A percentile compares a stretch with the other conserved stretches of the same genome.
phyloP scores from a whole-genome alignment of 2,329 filamentous ascomycete species.

The Talaromyces atroroseus region DNA sequence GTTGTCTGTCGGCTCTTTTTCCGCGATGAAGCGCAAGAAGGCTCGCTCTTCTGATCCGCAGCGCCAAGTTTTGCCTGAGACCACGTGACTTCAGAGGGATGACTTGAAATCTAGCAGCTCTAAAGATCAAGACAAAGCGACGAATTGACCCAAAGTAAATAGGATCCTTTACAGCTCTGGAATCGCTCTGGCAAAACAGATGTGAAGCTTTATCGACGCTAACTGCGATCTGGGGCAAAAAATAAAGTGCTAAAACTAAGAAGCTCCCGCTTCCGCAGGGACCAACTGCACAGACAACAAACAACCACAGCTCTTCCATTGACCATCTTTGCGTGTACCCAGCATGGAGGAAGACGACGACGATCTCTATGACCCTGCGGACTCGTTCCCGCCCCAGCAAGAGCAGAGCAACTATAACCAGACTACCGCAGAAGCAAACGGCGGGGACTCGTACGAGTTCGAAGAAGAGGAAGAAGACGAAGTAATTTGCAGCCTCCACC shows the following conservation, averaged over 20 bases:
- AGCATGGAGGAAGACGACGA: conserved; percentile 45
- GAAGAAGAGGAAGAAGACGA: conserved; percentile 37
- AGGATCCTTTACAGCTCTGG: background rate
- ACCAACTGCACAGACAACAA: background rate
- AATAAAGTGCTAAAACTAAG: conserved; percentile 7
- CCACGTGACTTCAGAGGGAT: conserved; percentile 7
- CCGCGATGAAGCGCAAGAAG: background rate
- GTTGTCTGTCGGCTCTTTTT: background rate
- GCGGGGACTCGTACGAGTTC: conserved; percentile 37
- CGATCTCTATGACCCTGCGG: conserved; percentile 42
- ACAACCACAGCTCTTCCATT: conserved; percentile 2
- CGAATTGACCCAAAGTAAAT: background rate
- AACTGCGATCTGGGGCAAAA: conserved; percentile 7
- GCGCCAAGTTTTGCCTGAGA: background rate
- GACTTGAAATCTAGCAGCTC: background rate
- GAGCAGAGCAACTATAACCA: conserved; percentile 23
- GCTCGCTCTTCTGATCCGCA: background rate
- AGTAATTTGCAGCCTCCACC: conserved; percentile 5
- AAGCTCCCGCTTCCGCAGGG: conserved; percentile 9
- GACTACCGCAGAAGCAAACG: conserved; percentile 31
- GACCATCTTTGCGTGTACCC: background rate
- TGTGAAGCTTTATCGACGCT: conserved; percentile 8
- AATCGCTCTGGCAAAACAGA: background rate
- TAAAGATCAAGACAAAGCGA: background rate
- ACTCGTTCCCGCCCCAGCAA: conserved; percentile 28